Evolutionary conservation across 441 rosid genomes (phyloP), one percentile per base, ranked within the genome.

Genomic region (Capsella rubella): DNA sequence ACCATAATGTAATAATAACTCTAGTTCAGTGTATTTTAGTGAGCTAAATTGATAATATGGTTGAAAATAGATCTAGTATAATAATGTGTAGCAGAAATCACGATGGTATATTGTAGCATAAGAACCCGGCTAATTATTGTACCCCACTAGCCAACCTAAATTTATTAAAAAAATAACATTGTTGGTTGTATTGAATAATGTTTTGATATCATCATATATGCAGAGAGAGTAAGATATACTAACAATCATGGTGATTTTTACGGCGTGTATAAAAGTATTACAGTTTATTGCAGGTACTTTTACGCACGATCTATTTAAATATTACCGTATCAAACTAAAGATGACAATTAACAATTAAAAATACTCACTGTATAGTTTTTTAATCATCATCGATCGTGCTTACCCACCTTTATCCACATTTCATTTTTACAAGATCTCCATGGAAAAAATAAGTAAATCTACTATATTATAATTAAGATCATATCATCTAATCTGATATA

Each of bases 191-290:
- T 59, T 11, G 66, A 40, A 59, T 65, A 74, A 15, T 28, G n/a
- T 6, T 6, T 61, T 61, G 58, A 76, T 63, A 28, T 63, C 59
- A 75, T 21, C 25, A 21, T 21, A 21, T 21, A 21, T 21, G 25
- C 25, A 21, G 25, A 21, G 25, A 21, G 25, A 21, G 25, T 21
- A 21, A 21, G 25, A 21, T 21, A 21, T 21, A 21, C 25, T 21
- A 21, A 27, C 18, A 27, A 63, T 76, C 67, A 64, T 77, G 61
- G 58, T 58, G 68, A 57, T 50, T 77, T 58, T 77, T 77, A 71
- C 76, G 76, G 80, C 76, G 73, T 76, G 75, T 77, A 71, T 71
- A 65, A 65, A 77, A 71, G 14, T 70, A 69, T 47, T 76, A 56
- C 76, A 71, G 9, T 50, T 56, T 29, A 70, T 64, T 59, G 42